Percentiles rank a stretch among this genome's conserved stretches.
Evolutionary conservation across 371 early-diverging fungal species (phyloP).

Genomic region (Syncephalastrum contaminatum): DNA sequence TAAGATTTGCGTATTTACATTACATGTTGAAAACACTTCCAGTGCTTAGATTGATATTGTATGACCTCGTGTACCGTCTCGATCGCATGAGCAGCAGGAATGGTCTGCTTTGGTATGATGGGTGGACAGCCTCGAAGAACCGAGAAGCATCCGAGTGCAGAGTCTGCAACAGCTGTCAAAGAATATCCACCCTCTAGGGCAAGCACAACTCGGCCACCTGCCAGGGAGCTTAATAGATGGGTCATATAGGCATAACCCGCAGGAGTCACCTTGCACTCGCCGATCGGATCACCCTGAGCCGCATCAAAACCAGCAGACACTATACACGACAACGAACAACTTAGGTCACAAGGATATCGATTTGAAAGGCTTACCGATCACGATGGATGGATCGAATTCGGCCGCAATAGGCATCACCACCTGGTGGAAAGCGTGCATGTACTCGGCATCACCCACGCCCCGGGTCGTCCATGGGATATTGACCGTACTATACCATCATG

Average conservation of each 20-base stretch:
- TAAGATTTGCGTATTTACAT: too few species aligned
- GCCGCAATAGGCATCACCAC: slow-evolving; percentile 80
- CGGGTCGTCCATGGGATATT: slow-evolving; percentile 86
- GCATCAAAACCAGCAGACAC: slow-evolving; percentile 94
- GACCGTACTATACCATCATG: slow-evolving; percentile 57
- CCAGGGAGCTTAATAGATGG: slow-evolving; percentile 67
- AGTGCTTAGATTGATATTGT: slow-evolving; percentile 48
- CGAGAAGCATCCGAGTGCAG: slow-evolving; percentile 74
- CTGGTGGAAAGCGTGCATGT: slow-evolving; percentile 76
- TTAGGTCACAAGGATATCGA: neutral
- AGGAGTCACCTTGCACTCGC: slow-evolving; percentile 82
- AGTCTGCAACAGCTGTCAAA: slow-evolving; percentile 69
- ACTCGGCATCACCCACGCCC: slow-evolving; percentile 86
- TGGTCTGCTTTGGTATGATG: slow-evolving; percentile 28
- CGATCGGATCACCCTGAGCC: slow-evolving; percentile 82
- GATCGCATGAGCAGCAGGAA: slow-evolving; percentile 43
- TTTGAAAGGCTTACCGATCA: slow-evolving; percentile 56
- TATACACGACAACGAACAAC: slow-evolving; percentile 9
- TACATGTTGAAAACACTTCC: slow-evolving; percentile 29
- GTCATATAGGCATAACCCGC: slow-evolving; percentile 88
- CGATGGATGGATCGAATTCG: slow-evolving; percentile 83
- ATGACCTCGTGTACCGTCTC: slow-evolving; percentile 50
- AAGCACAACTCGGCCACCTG: slow-evolving; percentile 73
- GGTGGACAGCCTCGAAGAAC: slow-evolving; percentile 69
- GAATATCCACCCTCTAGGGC: slow-evolving; percentile 88